Evolutionary conservation across 345 rosid species (phyloP).

Genomic region (Populus euphratica): DNA sequence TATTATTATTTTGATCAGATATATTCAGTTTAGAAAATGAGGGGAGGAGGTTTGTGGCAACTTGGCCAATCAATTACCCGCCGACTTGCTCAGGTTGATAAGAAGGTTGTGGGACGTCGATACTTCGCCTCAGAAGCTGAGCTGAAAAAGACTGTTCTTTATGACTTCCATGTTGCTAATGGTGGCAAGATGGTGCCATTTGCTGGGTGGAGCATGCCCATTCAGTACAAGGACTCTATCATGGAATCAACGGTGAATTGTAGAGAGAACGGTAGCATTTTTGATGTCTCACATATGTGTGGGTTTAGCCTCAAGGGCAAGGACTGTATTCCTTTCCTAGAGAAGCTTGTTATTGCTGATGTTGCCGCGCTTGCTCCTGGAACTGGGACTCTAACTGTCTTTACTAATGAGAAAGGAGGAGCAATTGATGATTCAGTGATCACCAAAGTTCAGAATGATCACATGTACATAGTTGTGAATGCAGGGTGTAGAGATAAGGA

Average conservation of each 20-base stretch:
- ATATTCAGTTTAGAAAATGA: conserved; percentile 50
- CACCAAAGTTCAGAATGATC: conserved; percentile 77
- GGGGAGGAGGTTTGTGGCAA: conserved; percentile 93
- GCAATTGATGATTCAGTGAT: conserved; percentile 95
- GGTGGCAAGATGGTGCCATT: conserved; percentile 99
- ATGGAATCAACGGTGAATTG: conserved; percentile 95
- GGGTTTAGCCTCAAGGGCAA: conserved; percentile 95
- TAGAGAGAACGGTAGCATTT: conserved; percentile 80
- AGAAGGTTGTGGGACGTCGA: conserved; percentile 59
- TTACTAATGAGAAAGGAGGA: conserved; percentile 93
- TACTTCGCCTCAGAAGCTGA: conserved; percentile 75
- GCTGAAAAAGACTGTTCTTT: conserved; percentile 82
- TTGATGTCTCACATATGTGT: conserved; percentile 97
- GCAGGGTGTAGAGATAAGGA: conserved; percentile 99
- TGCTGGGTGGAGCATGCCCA: conserved; percentile 99
- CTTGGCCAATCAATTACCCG: conserved; percentile 88
- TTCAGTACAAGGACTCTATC: conserved; percentile 95
- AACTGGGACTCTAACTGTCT: conserved; percentile 83
- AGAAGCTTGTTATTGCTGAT: conserved; percentile 93
- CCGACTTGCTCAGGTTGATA: conserved; percentile 69
- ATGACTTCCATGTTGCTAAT: conserved; percentile 73
- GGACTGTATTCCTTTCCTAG: conserved; percentile 80
- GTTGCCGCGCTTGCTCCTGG: conserved; percentile 83
- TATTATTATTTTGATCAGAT: conserved; percentile 24
- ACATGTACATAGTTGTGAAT: conserved; percentile 88